A percentile compares a stretch with the other conserved stretches of the same genome.
Evolutionary conservation across 345 rosid genomes (phyloP).

Genomic region (Camelina laxa): DNA sequence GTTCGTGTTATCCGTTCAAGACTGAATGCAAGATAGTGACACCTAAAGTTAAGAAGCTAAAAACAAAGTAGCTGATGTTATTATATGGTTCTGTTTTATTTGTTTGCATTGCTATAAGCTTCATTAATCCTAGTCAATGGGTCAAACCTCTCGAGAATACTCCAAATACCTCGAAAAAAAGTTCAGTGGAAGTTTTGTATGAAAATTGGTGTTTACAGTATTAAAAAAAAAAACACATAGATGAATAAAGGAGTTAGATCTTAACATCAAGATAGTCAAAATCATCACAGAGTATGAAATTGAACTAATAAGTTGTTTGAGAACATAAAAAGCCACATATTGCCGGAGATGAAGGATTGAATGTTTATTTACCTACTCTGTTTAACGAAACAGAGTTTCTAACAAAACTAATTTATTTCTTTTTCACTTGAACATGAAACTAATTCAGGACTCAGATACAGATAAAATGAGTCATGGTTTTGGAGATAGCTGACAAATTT

Average conservation of each 20-base stretch:
- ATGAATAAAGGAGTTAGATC: not conserved
- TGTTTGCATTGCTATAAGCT: not conserved
- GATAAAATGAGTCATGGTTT: too few relatives aligned
- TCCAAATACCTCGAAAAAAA: not conserved
- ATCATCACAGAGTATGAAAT: not conserved
- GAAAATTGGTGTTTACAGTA: not conserved
- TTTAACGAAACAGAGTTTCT: slow-evolving; percentile 19
- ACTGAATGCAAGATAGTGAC: not conserved
- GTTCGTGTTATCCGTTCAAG: slow-evolving; percentile 1
- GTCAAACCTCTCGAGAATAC: not conserved
- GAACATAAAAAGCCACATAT: not conserved
- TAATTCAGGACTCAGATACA: slow-evolving; percentile 2
- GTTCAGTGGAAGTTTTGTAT: not conserved
- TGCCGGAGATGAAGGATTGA: not conserved
- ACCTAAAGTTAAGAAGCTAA: not conserved
- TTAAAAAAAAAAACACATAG: not conserved
- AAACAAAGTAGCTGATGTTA: not conserved
- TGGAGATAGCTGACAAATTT: not conserved
- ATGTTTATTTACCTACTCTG: not conserved
- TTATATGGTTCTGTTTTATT: not conserved
- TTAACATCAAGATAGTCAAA: not conserved
- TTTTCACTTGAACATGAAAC: slow-evolving; percentile 7
- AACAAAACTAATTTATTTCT: not conserved
- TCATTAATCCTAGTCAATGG: not conserved
- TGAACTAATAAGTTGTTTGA: not conserved